Conservation (phyloP, 306 rosid species). For the Betula pendula region DNA sequence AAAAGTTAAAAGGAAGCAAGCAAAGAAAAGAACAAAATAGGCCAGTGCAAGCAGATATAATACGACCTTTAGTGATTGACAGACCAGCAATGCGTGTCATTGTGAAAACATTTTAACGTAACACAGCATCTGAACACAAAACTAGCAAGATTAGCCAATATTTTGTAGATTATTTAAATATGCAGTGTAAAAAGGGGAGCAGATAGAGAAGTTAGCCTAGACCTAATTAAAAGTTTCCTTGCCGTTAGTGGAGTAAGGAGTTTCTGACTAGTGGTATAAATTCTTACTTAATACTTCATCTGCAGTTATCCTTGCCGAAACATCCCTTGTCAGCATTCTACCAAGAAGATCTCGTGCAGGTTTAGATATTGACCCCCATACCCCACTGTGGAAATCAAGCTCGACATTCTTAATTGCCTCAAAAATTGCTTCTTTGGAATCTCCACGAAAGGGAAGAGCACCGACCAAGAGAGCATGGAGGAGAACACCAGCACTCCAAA, state of each 20-base stretch:
- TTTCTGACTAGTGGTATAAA: no score
- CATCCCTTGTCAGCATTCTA: conserved; percentile 94
- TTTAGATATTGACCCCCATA: conserved; percentile 82
- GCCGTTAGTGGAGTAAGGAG: not conserved
- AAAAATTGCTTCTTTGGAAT: conserved; percentile 82
- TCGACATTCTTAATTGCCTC: conserved; percentile 78
- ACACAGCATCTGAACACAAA: not conserved
- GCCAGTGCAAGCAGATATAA: not conserved
- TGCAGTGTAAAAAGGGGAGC: conserved; percentile 8
- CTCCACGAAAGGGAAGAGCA: conserved; percentile 84
- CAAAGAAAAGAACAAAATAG: not conserved
- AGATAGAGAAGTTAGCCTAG: conserved; percentile 12
- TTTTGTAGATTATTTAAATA: not conserved
- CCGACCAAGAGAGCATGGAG: conserved; percentile 87
- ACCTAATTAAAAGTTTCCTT: conserved; percentile 7
- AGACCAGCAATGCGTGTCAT: not conserved
- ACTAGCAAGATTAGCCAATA: not conserved
- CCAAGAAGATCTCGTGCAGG: conserved; percentile 91
- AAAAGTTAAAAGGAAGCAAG: not conserved
- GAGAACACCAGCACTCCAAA: conserved; percentile 99
- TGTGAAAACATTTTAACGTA: not conserved
- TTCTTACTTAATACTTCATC: conserved; percentile 93
- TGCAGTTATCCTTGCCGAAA: conserved; percentile 79
- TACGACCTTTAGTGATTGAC: not conserved
- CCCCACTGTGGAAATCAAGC: conserved; percentile 76